These are phyloP conservation scores for Ophiobolus disseminans DNA, from an alignment of 2,329 filamentous ascomycete species.

Conservation along the genomic window DNA sequence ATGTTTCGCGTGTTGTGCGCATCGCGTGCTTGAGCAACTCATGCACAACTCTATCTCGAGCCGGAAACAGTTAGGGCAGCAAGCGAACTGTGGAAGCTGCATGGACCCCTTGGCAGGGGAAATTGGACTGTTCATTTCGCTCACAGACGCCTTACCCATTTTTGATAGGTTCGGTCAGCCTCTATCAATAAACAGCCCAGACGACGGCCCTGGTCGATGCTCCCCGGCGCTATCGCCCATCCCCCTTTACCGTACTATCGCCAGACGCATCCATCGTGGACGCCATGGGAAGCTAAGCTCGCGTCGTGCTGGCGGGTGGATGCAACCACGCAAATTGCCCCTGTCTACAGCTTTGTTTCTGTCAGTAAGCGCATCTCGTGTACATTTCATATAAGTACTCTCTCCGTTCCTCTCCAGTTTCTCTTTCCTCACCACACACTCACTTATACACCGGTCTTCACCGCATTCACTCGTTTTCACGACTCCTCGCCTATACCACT, in stretches of 20 bases:
- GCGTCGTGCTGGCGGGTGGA: constrained; percentile 31
- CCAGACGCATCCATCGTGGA: constrained; percentile 28
- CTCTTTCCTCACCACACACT: constrained; percentile 47
- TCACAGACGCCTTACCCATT: constrained; percentile 25
- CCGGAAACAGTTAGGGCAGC: constrained; percentile 24
- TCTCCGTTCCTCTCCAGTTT: constrained; percentile 18
- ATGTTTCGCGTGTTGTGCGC: constrained; percentile 14
- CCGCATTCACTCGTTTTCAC: constrained; percentile 52
- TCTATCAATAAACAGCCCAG: constrained; percentile 43
- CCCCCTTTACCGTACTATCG: constrained; percentile 44
- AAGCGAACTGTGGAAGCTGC: constrained; percentile 38
- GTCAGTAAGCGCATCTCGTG: constrained; percentile 32
- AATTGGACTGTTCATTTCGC: constrained; percentile 44
- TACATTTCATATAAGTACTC: constrained; percentile 44
- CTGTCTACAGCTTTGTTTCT: constrained; percentile 27
- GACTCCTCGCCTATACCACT: constrained; percentile 37
- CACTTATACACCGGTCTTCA: constrained; percentile 48
- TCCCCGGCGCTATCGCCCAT: constrained; percentile 26
- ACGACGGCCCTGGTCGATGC: constrained; percentile 30
- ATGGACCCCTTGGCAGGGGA: constrained; percentile 39
- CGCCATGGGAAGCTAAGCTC: constrained; percentile 37
- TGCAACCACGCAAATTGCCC: constrained; percentile 35
- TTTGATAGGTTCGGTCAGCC: constrained; percentile 28
- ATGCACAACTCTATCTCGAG: constrained; percentile 19
- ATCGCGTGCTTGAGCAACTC: constrained; percentile 17